phyloP scores from a whole-genome alignment of 2,329 filamentous ascomycete genomes.

The Phyllosticta citriasiana region DNA sequence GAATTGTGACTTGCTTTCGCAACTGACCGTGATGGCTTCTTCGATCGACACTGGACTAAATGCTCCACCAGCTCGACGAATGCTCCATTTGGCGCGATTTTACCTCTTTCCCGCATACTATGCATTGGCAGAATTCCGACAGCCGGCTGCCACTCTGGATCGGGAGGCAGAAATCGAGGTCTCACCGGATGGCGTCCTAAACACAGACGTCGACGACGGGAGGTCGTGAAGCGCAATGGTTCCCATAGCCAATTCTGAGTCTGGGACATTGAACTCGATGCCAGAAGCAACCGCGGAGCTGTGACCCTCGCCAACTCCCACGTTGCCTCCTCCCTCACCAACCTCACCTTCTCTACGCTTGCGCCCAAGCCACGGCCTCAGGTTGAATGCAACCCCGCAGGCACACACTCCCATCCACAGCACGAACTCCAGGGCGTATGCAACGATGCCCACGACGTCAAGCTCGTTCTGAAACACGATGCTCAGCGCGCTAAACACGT shows the following conservation, averaged over 20 bases:
- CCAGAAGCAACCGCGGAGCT: background rate
- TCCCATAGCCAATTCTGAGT: background rate
- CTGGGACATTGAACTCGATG: background rate
- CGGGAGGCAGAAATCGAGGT: conserved; percentile 13
- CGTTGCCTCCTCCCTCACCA: background rate
- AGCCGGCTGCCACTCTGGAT: conserved; percentile 4
- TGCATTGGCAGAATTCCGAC: background rate
- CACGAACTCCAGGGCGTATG: conserved; percentile 55
- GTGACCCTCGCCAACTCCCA: background rate
- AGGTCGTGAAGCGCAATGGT: conserved; percentile 36
- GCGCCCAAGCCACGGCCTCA: conserved; percentile 46
- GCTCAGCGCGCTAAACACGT: conserved; percentile 56
- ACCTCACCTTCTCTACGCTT: conserved; percentile 20
- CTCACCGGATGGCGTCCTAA: conserved; percentile 44
- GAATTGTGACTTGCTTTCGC: too few species aligned
- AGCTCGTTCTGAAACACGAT: conserved; percentile 51
- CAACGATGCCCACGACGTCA: conserved; percentile 53
- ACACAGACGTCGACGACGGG: conserved; percentile 54
- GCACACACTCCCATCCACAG: conserved; percentile 60
- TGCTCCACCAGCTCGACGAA: too few species aligned
- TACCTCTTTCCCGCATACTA: too few species aligned
- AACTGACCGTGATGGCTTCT: too few species aligned
- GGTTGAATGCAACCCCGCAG: conserved; percentile 55
- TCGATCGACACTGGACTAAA: too few species aligned
- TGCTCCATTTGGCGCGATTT: too few species aligned